Conservation (phyloP, 306 rosid genomes). For the Prosopis cineraria region DNA sequence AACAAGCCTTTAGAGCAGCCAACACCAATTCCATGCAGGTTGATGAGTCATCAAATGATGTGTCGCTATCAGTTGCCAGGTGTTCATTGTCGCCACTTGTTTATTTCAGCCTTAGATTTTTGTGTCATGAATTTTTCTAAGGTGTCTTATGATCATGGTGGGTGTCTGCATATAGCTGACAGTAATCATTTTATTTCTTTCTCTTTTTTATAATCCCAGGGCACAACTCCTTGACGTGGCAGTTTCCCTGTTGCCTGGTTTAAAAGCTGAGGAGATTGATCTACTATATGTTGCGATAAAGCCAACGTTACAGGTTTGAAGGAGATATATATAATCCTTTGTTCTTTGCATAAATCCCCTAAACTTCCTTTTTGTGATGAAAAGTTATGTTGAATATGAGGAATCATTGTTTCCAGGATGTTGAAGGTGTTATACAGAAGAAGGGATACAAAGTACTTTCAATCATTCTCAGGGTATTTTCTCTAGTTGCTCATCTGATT, state of each 20-base stretch:
- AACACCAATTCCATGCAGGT: conserved; percentile 48
- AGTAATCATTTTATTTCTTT: conserved; percentile 3
- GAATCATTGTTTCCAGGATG: conserved; percentile 62
- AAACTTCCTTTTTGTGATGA: not conserved
- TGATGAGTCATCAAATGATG: conserved; percentile 43
- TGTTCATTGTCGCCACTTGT: conserved; percentile 31
- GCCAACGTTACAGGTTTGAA: conserved; percentile 73
- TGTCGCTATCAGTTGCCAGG: conserved; percentile 55
- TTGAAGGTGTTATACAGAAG: conserved; percentile 82
- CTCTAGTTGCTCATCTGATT: conserved; percentile 19
- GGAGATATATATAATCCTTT: not conserved
- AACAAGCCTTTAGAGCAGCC: conserved; percentile 43
- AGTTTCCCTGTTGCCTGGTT: conserved; percentile 76
- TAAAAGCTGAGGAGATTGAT: conserved; percentile 52
- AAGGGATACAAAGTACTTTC: conserved; percentile 93
- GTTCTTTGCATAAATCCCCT: conserved; percentile 7
- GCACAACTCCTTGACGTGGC: conserved; percentile 70
- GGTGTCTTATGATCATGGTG: too few species aligned
- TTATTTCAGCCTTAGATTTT: too few species aligned
- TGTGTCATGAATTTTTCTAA: not conserved
- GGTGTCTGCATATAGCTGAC: conserved; percentile 14
- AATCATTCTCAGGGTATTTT: conserved; percentile 70
- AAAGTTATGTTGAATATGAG: conserved; percentile 4
- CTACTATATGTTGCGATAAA: conserved; percentile 59
- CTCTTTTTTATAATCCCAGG: conserved; percentile 58